Conservation (phyloP, 371 early-diverging fungal genomes). For the Funneliformis caledonium region DNA sequence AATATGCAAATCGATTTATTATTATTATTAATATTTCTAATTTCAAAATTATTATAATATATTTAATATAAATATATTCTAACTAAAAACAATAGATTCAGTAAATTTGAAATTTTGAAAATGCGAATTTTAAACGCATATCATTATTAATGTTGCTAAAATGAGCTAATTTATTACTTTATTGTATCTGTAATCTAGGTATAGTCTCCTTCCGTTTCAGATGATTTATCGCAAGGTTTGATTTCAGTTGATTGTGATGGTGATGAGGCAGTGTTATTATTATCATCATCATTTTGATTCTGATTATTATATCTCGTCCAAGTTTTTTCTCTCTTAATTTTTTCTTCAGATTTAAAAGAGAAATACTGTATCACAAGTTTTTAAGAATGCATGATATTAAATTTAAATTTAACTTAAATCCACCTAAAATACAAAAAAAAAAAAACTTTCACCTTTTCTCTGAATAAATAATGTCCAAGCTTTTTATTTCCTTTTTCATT, state of each 20-base stretch:
- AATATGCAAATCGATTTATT: no score
- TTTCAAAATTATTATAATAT: no score
- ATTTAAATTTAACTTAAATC: neutral
- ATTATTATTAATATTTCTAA: no score
- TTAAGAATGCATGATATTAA: neutral
- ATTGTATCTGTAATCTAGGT: no score
- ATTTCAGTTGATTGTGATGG: neutral
- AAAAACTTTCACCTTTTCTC: conserved; percentile 27
- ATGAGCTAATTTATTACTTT: no score
- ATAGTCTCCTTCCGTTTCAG: neutral
- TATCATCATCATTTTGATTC: neutral
- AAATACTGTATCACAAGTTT: conserved; percentile 9
- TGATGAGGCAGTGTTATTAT: neutral
- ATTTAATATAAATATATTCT: no score
- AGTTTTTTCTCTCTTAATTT: neutral
- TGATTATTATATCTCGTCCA: conserved; percentile 15
- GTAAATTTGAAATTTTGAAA: no score
- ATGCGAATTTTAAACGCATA: no score
- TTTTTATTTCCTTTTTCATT: neutral
- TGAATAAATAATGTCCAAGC: conserved; percentile 38
- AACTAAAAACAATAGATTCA: no score
- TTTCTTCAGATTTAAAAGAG: conserved; percentile 32
- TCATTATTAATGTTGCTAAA: no score
- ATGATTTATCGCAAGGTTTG: neutral
- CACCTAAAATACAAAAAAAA: neutral